phyloP scores from a whole-genome alignment of 139 green algal genomes.

The Yamagishiella unicocca region DNA sequence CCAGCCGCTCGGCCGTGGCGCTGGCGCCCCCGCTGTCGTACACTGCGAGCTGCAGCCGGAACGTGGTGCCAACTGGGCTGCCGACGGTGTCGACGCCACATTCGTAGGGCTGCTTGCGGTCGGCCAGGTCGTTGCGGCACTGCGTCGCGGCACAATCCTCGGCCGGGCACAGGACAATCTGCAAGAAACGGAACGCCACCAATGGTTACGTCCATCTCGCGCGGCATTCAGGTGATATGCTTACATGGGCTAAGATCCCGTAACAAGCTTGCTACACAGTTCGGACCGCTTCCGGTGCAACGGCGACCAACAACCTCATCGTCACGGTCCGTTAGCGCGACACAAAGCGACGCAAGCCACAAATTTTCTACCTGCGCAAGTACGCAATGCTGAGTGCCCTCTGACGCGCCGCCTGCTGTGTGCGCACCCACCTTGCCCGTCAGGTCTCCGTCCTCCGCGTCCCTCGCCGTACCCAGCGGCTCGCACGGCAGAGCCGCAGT shows the following conservation, averaged over 20 bases:
- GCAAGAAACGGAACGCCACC: too few relatives aligned
- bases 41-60: background rate
- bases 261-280: too few relatives aligned
- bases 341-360: too few relatives aligned
- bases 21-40: background rate
- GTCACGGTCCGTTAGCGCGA: too few relatives aligned
- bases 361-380: too few relatives aligned
- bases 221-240: too few relatives aligned
- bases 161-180: slow-evolving; percentile 7
- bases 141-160: background rate
- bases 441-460: slow-evolving; percentile 16
- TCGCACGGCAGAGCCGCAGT: background rate
- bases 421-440: background rate
- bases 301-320: too few relatives aligned
- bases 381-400: too few relatives aligned
- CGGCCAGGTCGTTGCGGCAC: background rate
- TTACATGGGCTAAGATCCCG: too few relatives aligned
- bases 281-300: too few relatives aligned
- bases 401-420: too few relatives aligned
- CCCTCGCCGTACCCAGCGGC: background rate
- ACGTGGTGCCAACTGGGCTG: background rate
- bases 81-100: slow-evolving; percentile 11
- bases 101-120: slow-evolving; percentile 13
- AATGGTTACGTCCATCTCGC: too few relatives aligned
- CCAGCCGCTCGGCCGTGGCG: background rate